Evolutionary conservation across 352 stramenopile species (phyloP), one percentile per base, ranked within the genome.

Genomic region (Phytophthora sp.): DNA sequence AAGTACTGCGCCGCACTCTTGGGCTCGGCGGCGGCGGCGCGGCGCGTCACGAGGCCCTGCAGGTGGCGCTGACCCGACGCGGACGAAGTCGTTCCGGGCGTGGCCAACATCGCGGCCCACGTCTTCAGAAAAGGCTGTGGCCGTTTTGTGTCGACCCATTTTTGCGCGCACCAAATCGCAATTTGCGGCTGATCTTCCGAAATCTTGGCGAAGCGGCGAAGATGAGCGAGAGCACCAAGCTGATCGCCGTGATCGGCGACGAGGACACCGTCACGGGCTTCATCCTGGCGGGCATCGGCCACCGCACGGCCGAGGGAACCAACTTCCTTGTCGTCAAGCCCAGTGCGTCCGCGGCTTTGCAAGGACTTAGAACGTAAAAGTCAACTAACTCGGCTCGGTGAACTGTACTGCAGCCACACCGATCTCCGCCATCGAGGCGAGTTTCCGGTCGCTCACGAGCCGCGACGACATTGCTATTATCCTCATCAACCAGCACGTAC

Each of bases 241-340:
- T 96, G 8, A 83, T 96, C 43, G 87, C 72, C 18, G 88, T 96
- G 53, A 96, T 96, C 49, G 88, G 88, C 50, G 88, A 96, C 68
- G 88, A 99, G 89, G 97, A 99, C 74, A 99, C 97, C 8, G 96
- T 99, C 49, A 99, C 96, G 54, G 97, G 97, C 31, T 99, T 99
- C 79, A 93, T 99, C 51, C 90, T 99, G 26, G 96, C 97, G 28
- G 97, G 97, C 50, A 76, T 99, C 24, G 97, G 97, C 42, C 96
- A 99, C 69, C 88, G 96, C 58, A 99, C 94, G 31, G 89, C 95
- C 31, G 82, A 98, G 57, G 93, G 90, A 30, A 94, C 88, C 56
- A 99, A 99, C 82, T 99, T 99, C 65, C 87, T 99, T 28, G 96
- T 98, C 52, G 96, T 99, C 38, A 99, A 98, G 66, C 79, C 86